Base-by-base conservation (phyloP, 2,329 filamentous ascomycete genomes). In the Biscogniauxia mediterranea region DNA sequence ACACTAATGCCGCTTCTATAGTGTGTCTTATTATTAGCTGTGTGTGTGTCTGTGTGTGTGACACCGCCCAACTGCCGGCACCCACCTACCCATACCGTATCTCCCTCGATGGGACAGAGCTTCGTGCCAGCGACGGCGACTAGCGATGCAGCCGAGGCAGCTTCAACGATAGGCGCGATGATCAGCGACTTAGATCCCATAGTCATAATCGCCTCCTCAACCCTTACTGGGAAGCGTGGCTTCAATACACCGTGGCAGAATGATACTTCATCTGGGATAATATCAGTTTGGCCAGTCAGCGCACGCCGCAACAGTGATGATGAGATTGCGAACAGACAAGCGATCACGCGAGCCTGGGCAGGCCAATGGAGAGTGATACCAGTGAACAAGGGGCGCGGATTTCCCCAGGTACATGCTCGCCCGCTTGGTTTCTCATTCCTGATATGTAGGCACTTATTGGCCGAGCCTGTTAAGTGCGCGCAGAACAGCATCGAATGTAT, bases 51-150 rank as follows among this genome's bases (percentile, higher is more conserved):
- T 52, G 50, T 46, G 38, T 23, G 28, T 55, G 54, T 55, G 32
- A 42, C 54, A 23, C 50, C 50, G 50, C 26, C 61, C 65, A 67
- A 66, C 63, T 67, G 65, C 65, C 65, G 65, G 61, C 56, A 57
- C 49, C 53, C 56, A 57, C 49, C 53, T 63, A 23, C 38, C 28
- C 28, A 32, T 32, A 32, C 28, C 28, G 28, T 32, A 32, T 32
- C 28, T 32, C 11, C 38, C 15, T 46, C 11, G 38, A 46, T 46
- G 38, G 13, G 17, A 46, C 11, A n/a, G 38, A n/a, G 13, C 38
- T 46, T 23, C 50, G 9, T 25, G 19, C 50, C 19, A 52, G 50
- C 50, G 50, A 25, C 50, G n/a, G n/a, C n/a, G 49, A 51, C 49
- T 19, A 51, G 49, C 49, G 49, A 51, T 51, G 49, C 49, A 51